These are phyloP conservation scores for Crithidia bombi DNA, from an alignment of 208 protist species.

Conservation along the genomic window DNA sequence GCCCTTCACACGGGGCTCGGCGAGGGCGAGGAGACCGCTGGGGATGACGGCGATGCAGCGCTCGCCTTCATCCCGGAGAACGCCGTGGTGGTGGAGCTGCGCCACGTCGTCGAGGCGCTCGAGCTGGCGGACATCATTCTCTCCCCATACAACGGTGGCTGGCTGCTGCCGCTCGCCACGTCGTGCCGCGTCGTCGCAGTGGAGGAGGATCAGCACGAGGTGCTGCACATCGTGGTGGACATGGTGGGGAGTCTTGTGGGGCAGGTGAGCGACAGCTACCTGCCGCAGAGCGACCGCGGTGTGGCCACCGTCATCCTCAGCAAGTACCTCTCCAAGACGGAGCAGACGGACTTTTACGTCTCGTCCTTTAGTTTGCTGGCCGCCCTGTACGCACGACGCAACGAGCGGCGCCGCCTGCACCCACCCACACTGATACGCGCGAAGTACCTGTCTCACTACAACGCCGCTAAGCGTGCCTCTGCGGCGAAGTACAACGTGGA, in stretches of 20 bases:
- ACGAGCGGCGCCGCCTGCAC: constrained; percentile 66
- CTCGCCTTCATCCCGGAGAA: constrained; percentile 62
- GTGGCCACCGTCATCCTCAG: constrained; percentile 66
- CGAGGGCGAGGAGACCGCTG: constrained; percentile 1
- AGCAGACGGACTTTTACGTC: constrained; percentile 44
- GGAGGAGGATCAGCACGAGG: constrained; percentile 56
- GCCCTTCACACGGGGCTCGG: background rate
- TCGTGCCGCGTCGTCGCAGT: constrained; percentile 72
- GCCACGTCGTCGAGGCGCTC: constrained; percentile 54
- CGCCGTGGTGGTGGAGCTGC: constrained; percentile 84
- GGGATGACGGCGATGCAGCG: constrained; percentile 26
- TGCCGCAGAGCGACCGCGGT: constrained; percentile 74
- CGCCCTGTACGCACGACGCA: constrained; percentile 54
- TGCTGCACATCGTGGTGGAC: constrained; percentile 74
- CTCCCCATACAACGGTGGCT: constrained; percentile 76
- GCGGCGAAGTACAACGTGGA: constrained; percentile 72
- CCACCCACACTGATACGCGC: constrained; percentile 74
- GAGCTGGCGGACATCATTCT: constrained; percentile 75
- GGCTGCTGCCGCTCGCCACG: constrained; percentile 81
- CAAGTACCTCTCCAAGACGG: constrained; percentile 50
- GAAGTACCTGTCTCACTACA: constrained; percentile 82
- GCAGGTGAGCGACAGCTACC: constrained; percentile 42
- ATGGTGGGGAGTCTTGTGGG: constrained; percentile 75
- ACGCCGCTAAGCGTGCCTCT: constrained; percentile 60
- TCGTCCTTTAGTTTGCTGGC: constrained; percentile 49